phyloP scores from a whole-genome alignment of 805 yeast species.

The Kuraishia cidri region DNA sequence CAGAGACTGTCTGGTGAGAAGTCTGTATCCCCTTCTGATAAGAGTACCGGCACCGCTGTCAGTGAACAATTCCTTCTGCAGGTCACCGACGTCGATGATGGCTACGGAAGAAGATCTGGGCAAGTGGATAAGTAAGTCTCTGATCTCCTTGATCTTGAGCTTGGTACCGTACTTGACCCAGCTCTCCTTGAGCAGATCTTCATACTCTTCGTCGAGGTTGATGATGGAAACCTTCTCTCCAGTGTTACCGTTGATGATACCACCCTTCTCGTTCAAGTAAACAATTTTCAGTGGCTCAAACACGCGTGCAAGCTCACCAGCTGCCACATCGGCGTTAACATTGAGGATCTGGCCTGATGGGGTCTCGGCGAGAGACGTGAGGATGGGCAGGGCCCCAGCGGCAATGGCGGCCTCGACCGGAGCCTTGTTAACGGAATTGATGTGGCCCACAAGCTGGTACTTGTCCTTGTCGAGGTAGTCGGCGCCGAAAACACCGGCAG shows the following conservation, averaged over 20 bases:
- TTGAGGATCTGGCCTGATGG: constrained; percentile 93
- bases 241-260: constrained; percentile 85
- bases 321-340: constrained; percentile 98
- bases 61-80: constrained; percentile 95
- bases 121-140: constrained; percentile 84
- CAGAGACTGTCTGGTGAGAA: constrained; percentile 61
- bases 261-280: constrained; percentile 95
- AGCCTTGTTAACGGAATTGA: constrained; percentile 77
- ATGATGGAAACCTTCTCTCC: constrained; percentile 85
- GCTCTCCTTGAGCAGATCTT: constrained; percentile 78
- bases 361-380: constrained; percentile 95
- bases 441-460: constrained; percentile 88
- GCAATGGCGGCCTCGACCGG: constrained; percentile 90
- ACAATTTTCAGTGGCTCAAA: constrained; percentile 96
- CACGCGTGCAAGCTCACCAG: constrained; percentile 94
- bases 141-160: constrained; percentile 92
- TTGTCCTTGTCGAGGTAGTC: constrained; percentile 84
- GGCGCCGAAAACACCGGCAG: constrained; percentile 95
- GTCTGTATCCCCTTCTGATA: constrained; percentile 93
- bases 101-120: constrained; percentile 98
- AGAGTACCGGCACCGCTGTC: constrained; percentile 99
- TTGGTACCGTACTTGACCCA: constrained; percentile 99
- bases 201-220: constrained; percentile 95
- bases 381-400: constrained; percentile 94
- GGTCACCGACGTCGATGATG: constrained; percentile 87